Conservation (phyloP, 2,329 filamentous ascomycete species). For the Monosporascus sp. region DNA sequence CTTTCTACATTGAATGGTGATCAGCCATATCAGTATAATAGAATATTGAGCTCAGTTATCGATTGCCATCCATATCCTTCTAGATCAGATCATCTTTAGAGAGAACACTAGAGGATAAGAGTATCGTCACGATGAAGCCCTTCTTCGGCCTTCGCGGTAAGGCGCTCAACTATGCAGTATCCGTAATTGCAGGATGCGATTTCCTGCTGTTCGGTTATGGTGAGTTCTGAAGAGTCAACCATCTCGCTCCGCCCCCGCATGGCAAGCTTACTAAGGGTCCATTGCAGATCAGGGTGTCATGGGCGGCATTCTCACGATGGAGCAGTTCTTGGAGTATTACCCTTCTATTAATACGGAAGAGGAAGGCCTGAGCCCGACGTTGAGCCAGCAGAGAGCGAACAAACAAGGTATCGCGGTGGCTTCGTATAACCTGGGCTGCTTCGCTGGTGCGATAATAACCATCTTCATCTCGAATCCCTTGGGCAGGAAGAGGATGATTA, state of each 20-base stretch:
- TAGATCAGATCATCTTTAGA: neutral
- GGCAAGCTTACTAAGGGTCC: constrained; percentile 15
- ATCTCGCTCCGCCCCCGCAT: neutral
- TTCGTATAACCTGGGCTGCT: constrained; percentile 56
- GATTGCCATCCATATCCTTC: no score
- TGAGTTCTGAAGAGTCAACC: constrained; percentile 20
- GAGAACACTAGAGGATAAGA: neutral
- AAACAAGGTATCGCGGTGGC: constrained; percentile 50
- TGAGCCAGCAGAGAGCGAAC: constrained; percentile 39
- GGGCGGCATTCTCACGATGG: constrained; percentile 67
- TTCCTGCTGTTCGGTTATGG: constrained; percentile 59
- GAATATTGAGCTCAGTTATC: no score
- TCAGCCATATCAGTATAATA: no score
- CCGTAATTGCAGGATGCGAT: constrained; percentile 66
- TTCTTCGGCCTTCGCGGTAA: constrained; percentile 64
- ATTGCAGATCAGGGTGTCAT: constrained; percentile 68
- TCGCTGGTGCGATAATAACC: constrained; percentile 41
- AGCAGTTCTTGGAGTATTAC: constrained; percentile 51
- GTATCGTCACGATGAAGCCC: constrained; percentile 20
- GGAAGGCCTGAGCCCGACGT: constrained; percentile 19
- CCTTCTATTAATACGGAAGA: constrained; percentile 46
- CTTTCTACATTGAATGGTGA: no score
- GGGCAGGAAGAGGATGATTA: constrained; percentile 51
- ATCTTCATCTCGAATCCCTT: constrained; percentile 49
- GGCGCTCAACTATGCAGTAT: constrained; percentile 62